phyloP scores from a whole-genome alignment of 495 filamentous ascomycete genomes.

The Neohortaea acidophila region DNA sequence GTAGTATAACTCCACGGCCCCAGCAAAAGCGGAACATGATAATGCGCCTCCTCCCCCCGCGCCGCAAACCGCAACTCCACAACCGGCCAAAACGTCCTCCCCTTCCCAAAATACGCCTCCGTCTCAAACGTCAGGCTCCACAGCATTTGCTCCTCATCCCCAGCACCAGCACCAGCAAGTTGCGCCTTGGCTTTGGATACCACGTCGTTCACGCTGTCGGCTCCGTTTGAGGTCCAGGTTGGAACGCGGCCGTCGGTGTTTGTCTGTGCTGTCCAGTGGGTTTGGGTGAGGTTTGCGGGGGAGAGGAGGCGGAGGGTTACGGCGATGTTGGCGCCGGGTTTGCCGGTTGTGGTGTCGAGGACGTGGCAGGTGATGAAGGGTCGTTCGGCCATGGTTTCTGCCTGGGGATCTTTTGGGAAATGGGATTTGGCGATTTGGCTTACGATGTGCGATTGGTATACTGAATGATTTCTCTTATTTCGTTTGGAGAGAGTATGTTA shows the following conservation, averaged over 20 bases:
- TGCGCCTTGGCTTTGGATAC: slow-evolving; percentile 27
- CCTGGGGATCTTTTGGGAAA: no score
- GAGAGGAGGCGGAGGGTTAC: slow-evolving; percentile 40
- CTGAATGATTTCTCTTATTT: no score
- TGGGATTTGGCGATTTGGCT: no score
- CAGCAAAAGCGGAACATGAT: slow-evolving; percentile 82
- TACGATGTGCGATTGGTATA: no score
- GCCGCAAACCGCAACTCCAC: slow-evolving; percentile 69
- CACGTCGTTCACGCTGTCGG: slow-evolving; percentile 14
- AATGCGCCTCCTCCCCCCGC: slow-evolving; percentile 46
- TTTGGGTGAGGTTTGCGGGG: slow-evolving; percentile 19
- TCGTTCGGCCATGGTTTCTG: slow-evolving; percentile 12
- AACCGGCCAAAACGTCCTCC: slow-evolving; percentile 74
- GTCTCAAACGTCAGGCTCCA: slow-evolving; percentile 72
- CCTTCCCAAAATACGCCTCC: slow-evolving; percentile 57
- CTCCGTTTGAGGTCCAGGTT: slow-evolving; percentile 47
- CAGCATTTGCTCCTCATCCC: slow-evolving; percentile 32
- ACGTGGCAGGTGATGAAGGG: slow-evolving; percentile 57
- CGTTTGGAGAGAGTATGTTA: no score
- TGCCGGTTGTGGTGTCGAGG: slow-evolving; percentile 51
- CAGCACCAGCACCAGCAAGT: no score
- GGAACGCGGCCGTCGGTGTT: slow-evolving; percentile 78
- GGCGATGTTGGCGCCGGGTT: slow-evolving; percentile 42
- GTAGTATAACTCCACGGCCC: slow-evolving; percentile 87
- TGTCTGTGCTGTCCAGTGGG: slow-evolving; percentile 50